phyloP scores from a whole-genome alignment of 164 flowering plant genomes.

The Protea cynaroides region DNA sequence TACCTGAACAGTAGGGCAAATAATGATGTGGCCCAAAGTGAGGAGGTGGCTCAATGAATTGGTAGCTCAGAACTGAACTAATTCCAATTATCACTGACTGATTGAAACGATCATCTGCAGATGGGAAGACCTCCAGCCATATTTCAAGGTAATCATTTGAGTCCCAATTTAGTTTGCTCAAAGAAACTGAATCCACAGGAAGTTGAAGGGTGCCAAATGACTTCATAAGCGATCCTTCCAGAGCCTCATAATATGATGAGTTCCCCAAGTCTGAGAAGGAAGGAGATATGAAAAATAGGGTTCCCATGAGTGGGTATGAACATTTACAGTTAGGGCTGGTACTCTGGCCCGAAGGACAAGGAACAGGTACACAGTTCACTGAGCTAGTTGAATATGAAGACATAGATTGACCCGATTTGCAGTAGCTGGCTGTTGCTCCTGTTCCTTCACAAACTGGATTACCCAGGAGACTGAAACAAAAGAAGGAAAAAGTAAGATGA shows the following conservation, averaged over 20 bases:
- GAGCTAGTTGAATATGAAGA: conserved; percentile 27
- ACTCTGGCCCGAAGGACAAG: conserved; percentile 26
- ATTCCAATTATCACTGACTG: conserved; percentile 26
- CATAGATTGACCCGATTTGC: conserved; percentile 16
- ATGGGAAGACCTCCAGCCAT: conserved; percentile 36
- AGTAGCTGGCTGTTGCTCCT: conserved; percentile 18
- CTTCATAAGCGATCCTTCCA: conserved; percentile 21
- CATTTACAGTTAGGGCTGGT: conserved; percentile 51
- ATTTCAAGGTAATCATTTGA: conserved; percentile 24
- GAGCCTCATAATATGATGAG: conserved; percentile 15
- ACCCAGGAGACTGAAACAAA: conserved; percentile 19
- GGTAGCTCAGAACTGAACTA: conserved; percentile 38
- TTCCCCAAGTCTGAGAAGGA: conserved; percentile 12
- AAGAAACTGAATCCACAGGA: conserved; percentile 46
- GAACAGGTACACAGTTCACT: conserved; percentile 20
- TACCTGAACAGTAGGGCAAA: too few relatives aligned
- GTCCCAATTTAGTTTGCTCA: conserved; percentile 32
- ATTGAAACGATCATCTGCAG: conserved; percentile 33
- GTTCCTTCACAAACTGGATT: conserved; percentile 37
- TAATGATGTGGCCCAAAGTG: conserved; percentile 41
- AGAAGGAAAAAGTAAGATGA: background rate
- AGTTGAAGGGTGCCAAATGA: conserved; percentile 20
- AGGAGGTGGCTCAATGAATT: conserved; percentile 30
- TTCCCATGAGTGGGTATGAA: background rate
- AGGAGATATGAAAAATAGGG: too few relatives aligned